Evolutionary conservation across 2,329 filamentous ascomycete genomes (phyloP), one percentile per base, ranked within the genome.

Genomic region (Penicillium sp.): DNA sequence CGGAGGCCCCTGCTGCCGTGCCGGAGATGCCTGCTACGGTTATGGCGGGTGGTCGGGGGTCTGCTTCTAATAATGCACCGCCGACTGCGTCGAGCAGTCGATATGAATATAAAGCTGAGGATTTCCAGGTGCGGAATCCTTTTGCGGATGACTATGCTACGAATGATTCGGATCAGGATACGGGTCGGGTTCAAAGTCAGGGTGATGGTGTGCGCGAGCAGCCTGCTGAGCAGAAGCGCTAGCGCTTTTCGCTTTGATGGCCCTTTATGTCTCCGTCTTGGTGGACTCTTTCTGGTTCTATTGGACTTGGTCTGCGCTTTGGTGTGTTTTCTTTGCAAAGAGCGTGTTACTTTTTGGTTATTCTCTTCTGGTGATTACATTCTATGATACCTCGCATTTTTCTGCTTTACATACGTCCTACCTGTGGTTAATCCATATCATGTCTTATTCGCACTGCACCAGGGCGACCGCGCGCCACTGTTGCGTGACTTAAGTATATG

Each of bases 101-200:
- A 19, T 67, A 66, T 43, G 65, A 72, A 46, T 72, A 72, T 44
- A 67, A 67, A 9, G 59, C 71, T 7, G 64, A 66, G 37, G 68
- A 72, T 33, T 72, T 67, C 49, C 66, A 70, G 44, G 68, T 72
- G 16, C 69, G 70, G 50, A 71, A 73, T 48, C 71, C 71, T 7
- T 73, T 73, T 40, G 70, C 69, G 4, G 71, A 73, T 55, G 60
- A 60, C 33, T 60, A 57, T 46, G 58, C 53, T 5, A 42, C 56
- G 22, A 57, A 53, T 37, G 46, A 60, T 3, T 41, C 46, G 19
- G 46, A 53, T 11, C 35, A 47, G 22, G 38, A 58, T 19, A 52
- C 50, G 18, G 47, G 50, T 40, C 46, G 22, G 9, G 18, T 12
- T 16, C 40, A 41, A 4, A 30, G 30, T 1, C 34, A 43, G 6